These are phyloP conservation scores for Plenodomus tracheiphilus DNA, from an alignment of 2,329 filamentous ascomycete genomes.

Conservation along the genomic window DNA sequence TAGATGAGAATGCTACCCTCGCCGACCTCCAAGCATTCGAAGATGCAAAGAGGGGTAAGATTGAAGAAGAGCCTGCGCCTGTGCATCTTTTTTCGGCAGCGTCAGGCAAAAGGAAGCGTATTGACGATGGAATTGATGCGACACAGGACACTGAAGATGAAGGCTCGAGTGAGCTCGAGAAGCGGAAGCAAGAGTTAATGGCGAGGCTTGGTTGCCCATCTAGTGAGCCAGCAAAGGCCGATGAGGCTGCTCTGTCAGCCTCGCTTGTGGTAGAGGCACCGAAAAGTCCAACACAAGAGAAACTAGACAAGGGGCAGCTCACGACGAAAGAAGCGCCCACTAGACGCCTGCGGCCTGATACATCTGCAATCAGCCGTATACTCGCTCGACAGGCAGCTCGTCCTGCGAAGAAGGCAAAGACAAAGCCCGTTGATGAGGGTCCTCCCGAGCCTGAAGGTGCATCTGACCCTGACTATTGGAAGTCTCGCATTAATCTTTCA, in stretches of 20 bases:
- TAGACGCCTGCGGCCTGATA: constrained; percentile 31
- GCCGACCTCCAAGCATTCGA: constrained; percentile 55
- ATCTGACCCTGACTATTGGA: constrained; percentile 68
- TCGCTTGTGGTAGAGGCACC: not conserved
- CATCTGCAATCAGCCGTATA: constrained; percentile 35
- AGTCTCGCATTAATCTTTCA: constrained; percentile 70
- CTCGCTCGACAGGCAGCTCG: constrained; percentile 33
- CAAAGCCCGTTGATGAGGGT: constrained; percentile 19
- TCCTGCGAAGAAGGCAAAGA: constrained; percentile 23
- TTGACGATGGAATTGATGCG: constrained; percentile 29
- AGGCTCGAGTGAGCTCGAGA: constrained; percentile 21
- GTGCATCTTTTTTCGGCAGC: constrained; percentile 10
- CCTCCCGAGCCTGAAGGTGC: constrained; percentile 28
- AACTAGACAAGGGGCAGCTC: not conserved
- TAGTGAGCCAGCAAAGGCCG: constrained; percentile 1
- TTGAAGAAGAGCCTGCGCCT: not conserved
- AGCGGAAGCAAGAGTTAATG: constrained; percentile 28
- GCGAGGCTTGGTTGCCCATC: constrained; percentile 15
- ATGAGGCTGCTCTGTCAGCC: constrained; percentile 1
- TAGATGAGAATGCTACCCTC: constrained; percentile 57
- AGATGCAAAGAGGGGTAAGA: constrained; percentile 26
- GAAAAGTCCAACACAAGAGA: not conserved
- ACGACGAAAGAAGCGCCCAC: constrained; percentile 12
- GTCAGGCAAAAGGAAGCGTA: constrained; percentile 27
- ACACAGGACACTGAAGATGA: constrained; percentile 2